Base-by-base conservation (phyloP, 306 rosid genomes). In the Styphnolobium japonicum region DNA sequence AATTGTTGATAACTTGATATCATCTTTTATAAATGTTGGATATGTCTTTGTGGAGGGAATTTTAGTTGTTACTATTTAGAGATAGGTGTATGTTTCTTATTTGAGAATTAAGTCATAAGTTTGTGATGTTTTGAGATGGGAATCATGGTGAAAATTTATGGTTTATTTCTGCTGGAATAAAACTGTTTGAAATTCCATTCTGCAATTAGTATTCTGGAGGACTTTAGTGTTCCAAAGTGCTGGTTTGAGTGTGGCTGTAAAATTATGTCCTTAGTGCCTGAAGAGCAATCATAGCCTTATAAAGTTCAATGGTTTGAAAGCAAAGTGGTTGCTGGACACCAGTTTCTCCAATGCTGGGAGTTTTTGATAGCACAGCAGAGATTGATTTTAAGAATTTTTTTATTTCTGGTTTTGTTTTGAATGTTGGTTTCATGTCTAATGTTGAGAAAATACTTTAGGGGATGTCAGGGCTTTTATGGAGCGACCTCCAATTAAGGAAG, bases 61-160 rank as follows among this genome's bases (percentile, higher is more conserved):
- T 77, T 53, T 19, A 22, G 33, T n/a, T 67, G 39, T 65, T 80
- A 37, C 8, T 51, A 45, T 45, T 79, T 29, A 58, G 8, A 25
- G 18, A 6, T 48, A 48, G 21, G 53, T 14, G 10, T 49, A 49
- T 19, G 1, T 21, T 31, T 61, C 36, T 16, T 61, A 58, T 25
- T 73, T 45, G 61, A 39, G 29, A 83, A 78, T 60, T 2, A 19
- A 46, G 64, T 71, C 40, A 29, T 64, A 34, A 12, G 9, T 12
- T 31, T 64, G 77, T 58, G 43, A 78, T 57, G 40, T 65, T 79
- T 72, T 78, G 19, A 52, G 52, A 46, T 58, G 48, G 60, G 33
- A 78, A 57, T 67, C 61, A 9, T 27, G 8, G 29, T 71, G 29
- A 34, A 34, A 71, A 14, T 60, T 71, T 64, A 19, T 43, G 63